These are phyloP conservation scores for Sporothrix luriei DNA, from an alignment of 2,329 filamentous ascomycete species.

Conservation along the genomic window DNA sequence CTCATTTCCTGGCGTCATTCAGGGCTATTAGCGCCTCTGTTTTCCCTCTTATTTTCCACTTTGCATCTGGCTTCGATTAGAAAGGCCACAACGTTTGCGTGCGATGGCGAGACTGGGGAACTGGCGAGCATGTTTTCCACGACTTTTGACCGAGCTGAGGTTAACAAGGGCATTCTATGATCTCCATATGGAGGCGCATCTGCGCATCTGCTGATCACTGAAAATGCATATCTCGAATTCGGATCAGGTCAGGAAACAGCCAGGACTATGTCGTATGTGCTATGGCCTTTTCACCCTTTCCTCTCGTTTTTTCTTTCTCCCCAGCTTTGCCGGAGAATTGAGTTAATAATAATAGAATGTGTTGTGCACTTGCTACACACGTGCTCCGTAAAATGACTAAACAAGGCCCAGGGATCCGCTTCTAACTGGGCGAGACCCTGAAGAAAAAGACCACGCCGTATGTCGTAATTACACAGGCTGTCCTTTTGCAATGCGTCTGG, in stretches of 20 bases:
- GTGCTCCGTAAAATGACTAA: constrained; percentile 1
- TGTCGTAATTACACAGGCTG: not conserved
- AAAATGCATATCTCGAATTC: not conserved
- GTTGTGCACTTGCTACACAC: not conserved
- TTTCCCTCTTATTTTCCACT: not conserved
- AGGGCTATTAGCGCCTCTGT: constrained; percentile 16
- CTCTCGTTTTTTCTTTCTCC: not conserved
- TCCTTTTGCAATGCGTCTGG: constrained; percentile 13
- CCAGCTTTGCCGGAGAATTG: not conserved
- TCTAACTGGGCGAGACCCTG: too few relatives aligned
- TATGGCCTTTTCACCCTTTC: not conserved
- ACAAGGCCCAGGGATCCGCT: constrained; percentile 2
- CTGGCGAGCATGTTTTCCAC: not conserved
- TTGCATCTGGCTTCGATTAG: constrained; percentile 11
- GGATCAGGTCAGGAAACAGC: not conserved
- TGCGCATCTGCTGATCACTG: constrained; percentile 18
- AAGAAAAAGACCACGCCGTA: too few relatives aligned
- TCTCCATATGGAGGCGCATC: constrained; percentile 26
- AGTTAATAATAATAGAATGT: constrained; percentile 24
- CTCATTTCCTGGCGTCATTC: constrained; percentile 27
- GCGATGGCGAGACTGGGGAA: not conserved
- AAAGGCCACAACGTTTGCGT: not conserved
- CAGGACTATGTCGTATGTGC: not conserved
- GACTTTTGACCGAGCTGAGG: too few relatives aligned
- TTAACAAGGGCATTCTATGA: constrained; percentile 15